These are phyloP conservation scores for Phytopythium montanum DNA, from an alignment of 352 stramenopile species.

Conservation along the genomic window DNA sequence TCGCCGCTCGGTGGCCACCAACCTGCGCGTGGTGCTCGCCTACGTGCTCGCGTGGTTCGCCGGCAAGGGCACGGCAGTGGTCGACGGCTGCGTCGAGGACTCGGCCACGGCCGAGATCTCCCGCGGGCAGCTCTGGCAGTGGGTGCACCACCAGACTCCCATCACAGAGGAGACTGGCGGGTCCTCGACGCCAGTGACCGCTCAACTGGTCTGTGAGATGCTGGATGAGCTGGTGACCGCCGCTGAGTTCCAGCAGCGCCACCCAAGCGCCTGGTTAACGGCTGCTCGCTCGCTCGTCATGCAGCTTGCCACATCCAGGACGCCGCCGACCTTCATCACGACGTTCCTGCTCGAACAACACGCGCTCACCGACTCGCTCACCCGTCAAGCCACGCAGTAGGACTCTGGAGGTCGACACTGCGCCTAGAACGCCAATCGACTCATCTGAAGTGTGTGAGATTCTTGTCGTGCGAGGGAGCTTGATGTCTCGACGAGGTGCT, in stretches of 20 bases:
- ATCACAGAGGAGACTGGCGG: slow-evolving; percentile 19
- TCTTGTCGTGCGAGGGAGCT: too few species aligned
- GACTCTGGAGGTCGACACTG: background rate
- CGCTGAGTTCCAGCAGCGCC: slow-evolving; percentile 12
- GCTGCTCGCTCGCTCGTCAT: slow-evolving; percentile 54
- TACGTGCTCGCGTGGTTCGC: slow-evolving; percentile 92
- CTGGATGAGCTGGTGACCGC: slow-evolving; percentile 34
- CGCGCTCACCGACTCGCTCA: slow-evolving; percentile 37
- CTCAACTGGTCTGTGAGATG: slow-evolving; percentile 44
- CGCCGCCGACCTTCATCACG: slow-evolving; percentile 56
- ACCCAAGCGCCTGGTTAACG: slow-evolving; percentile 32
- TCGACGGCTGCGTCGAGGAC: slow-evolving; percentile 93
- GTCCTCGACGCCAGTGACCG: slow-evolving; percentile 22
- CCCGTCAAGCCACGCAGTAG: background rate
- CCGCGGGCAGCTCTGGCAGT: slow-evolving; percentile 90
- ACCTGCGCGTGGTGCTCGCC: slow-evolving; percentile 85
- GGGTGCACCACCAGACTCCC: slow-evolving; percentile 55
- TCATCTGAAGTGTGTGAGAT: too few species aligned
- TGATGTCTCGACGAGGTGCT: too few species aligned
- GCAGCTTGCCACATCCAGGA: slow-evolving; percentile 52
- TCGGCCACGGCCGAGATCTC: slow-evolving; percentile 94
- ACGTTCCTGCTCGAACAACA: slow-evolving; percentile 69
- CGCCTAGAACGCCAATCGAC: too few species aligned
- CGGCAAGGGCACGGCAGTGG: slow-evolving; percentile 86
- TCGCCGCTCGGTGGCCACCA: slow-evolving; percentile 72